phyloP scores from a whole-genome alignment of 257 asterid species.

The Anisodus tanguticus region DNA sequence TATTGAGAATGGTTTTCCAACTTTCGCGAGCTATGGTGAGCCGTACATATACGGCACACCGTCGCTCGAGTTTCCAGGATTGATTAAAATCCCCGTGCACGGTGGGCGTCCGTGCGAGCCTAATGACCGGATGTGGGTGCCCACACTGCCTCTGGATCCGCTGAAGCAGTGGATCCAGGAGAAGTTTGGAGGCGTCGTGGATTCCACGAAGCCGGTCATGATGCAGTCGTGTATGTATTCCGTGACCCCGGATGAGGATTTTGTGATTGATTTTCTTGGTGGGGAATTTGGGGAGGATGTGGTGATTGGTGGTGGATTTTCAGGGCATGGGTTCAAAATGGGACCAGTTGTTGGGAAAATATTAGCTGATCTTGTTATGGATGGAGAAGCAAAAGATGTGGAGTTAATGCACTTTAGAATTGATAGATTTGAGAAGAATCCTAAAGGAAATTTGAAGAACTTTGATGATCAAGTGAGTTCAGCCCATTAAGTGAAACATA shows the following conservation, averaged over 20 bases:
- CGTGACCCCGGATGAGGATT: conserved; percentile 92
- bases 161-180: conserved; percentile 55
- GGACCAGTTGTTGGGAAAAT: conserved; percentile 80
- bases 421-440: conserved; percentile 56
- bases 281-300: conserved; percentile 73
- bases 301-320: conserved; percentile 85
- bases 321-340: conserved; percentile 98
- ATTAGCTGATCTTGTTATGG: conserved; percentile 62
- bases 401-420: conserved; percentile 55
- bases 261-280: conserved; percentile 76
- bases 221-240: conserved; percentile 90
- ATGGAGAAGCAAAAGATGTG: conserved; percentile 51
- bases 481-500: conserved; percentile 10
- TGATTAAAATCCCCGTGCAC: conserved; percentile 69
- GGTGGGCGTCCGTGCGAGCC: conserved; percentile 80
- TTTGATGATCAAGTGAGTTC: conserved; percentile 64
- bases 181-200: conserved; percentile 58
- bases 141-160: conserved; percentile 37
- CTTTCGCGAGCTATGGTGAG: conserved; percentile 79
- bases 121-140: conserved; percentile 64
- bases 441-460: conserved; percentile 59
- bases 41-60: conserved; percentile 90
- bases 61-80: conserved; percentile 79
- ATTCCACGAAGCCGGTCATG: conserved; percentile 51
- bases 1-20: conserved; percentile 66